Evolutionary conservation across 2,329 filamentous ascomycete species (phyloP).

Genomic region (Huntiella savannae): DNA sequence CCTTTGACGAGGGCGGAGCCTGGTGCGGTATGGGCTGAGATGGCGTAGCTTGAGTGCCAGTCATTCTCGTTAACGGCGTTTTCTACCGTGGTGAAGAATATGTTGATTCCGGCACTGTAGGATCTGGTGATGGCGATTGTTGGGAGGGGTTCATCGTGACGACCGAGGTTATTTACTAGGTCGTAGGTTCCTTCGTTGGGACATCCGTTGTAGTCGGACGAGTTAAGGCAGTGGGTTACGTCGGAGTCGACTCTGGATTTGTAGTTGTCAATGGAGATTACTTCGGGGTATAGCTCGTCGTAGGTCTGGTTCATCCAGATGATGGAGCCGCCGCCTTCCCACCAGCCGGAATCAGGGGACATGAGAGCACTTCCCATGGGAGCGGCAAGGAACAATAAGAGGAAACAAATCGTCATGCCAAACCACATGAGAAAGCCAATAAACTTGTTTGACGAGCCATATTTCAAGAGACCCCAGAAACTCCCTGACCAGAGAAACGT

Average conservation of each 20-base stretch:
- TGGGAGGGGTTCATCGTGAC: background rate
- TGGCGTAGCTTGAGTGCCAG: background rate
- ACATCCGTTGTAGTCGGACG: background rate
- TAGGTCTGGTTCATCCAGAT: background rate
- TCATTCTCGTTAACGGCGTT: background rate
- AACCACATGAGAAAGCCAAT: conserved; percentile 2
- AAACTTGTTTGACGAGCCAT: background rate
- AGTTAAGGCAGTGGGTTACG: background rate
- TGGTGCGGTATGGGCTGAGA: background rate
- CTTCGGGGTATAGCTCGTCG: background rate
- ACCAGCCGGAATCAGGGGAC: conserved; percentile 2
- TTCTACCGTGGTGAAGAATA: background rate
- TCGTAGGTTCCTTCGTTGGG: background rate
- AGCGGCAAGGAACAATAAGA: conserved; percentile 1
- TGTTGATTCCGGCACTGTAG: background rate
- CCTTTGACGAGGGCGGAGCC: background rate
- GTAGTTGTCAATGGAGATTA: background rate
- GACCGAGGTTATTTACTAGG: background rate
- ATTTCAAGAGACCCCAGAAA: conserved; percentile 1
- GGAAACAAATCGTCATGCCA: conserved; percentile 1
- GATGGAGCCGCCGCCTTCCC: conserved; percentile 1
- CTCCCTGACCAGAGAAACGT: background rate
- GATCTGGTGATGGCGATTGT: background rate
- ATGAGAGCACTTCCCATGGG: conserved; percentile 1
- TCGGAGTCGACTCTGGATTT: background rate